Base-by-base conservation (phyloP, 2,329 filamentous ascomycete species). In the Immersiporthe knoxdaviesiana region DNA sequence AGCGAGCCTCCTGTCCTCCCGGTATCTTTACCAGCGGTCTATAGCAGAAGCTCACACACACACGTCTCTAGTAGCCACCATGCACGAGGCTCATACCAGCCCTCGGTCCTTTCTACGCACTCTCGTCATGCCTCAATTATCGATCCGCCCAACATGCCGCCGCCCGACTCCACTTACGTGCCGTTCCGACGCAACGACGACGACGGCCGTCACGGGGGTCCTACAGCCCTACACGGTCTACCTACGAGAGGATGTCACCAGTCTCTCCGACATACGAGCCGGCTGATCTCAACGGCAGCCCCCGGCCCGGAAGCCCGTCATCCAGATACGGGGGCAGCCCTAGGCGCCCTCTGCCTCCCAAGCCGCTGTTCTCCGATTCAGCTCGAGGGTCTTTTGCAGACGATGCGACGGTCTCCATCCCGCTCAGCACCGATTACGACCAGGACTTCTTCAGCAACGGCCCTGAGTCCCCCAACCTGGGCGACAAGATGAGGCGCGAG, bases 271-370 rank as follows among this genome's bases (percentile, higher is more conserved):
- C 89, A 4, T 98, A 96, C 79, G 96, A 98, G 79, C 93, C 94
- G 0, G 86, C 90, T 30, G 94, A 97, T 74, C 81, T 98, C 70
- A 95, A 98, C 76, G 96, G 96, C 63, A 94, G 89, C 71, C 94
- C 96, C 8, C 84, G 96, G 69, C 95, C 96, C 1, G 95, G 95
- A 6, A 97, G 95, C 0, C 94, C 95, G 1, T 94, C 94, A 0
- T 95, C 93, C 2, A 87, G 90, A 77, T 97, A 98, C 78, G 92
- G 94, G 27, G 92, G 94, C 3, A 97, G 93, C 76, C 93, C 94
- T 14, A 88, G 93, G 74, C 87, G 95, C 68, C 95, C 95, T 3
- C 84, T 98, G 41, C 96, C 96, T 2, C 93, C 94, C 0, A 93
- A 94, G 39, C 96, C 96, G 4, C 83, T 97, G 11, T 98, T 97